A percentile compares a stretch with the other conserved stretches of the same genome.
phyloP scores from a whole-genome alignment of 2,329 filamentous ascomycete genomes.

The Diplocarpon rosae region DNA sequence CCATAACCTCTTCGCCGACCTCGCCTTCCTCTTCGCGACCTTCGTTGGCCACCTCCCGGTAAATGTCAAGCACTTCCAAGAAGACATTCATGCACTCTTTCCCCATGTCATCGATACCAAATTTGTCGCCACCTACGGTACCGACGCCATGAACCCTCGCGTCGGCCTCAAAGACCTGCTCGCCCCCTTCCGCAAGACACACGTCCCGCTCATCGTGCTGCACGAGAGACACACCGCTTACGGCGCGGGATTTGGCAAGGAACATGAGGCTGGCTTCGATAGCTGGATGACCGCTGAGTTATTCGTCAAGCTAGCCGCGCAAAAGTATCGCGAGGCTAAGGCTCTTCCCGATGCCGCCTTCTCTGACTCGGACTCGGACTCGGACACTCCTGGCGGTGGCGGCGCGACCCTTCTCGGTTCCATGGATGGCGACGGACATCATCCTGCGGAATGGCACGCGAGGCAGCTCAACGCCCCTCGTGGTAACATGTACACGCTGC shows the following conservation, averaged over 20 bases:
- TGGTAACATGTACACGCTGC: not conserved
- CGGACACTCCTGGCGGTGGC: not conserved
- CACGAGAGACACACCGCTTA: constrained; percentile 27
- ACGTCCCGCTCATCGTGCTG: constrained; percentile 33
- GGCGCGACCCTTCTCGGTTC: not conserved
- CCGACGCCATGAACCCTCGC: constrained; percentile 31
- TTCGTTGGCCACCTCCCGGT: constrained; percentile 49
- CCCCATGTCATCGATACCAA: constrained; percentile 48
- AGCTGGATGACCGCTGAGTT: constrained; percentile 37
- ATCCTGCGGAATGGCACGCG: constrained; percentile 5
- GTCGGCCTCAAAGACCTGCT: constrained; percentile 38
- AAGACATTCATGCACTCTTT: constrained; percentile 36
- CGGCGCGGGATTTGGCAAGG: constrained; percentile 13
- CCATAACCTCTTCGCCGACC: constrained; percentile 54
- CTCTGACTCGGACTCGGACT: not conserved
- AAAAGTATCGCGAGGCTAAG: not conserved
- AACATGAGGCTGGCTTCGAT: constrained; percentile 51
- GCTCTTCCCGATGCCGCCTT: not conserved
- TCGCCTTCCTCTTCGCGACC: constrained; percentile 51
- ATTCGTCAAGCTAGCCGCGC: constrained; percentile 27
- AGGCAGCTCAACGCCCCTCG: constrained; percentile 4
- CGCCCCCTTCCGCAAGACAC: constrained; percentile 30
- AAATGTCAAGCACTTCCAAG: constrained; percentile 41
- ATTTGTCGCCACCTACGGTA: constrained; percentile 36
- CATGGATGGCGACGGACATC: not conserved